A percentile compares a stretch with the other conserved stretches of the same genome.
These are phyloP conservation scores for Aspergillus fructus DNA, from an alignment of 2,329 filamentous ascomycete species.

Conservation along the genomic window DNA sequence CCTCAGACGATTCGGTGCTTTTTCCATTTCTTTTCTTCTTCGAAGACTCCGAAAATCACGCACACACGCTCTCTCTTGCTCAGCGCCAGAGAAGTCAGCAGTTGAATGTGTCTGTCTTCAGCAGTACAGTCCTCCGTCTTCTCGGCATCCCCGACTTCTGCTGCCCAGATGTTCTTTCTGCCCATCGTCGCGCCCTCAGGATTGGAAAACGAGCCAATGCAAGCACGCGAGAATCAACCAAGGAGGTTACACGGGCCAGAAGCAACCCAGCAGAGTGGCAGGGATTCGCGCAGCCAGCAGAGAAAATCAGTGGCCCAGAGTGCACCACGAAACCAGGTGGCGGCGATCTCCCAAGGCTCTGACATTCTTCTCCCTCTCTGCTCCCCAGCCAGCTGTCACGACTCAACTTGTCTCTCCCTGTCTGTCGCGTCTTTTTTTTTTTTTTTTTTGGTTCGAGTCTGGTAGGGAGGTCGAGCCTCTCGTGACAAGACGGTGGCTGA, in stretches of 20 bases:
- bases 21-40: constrained; percentile 1
- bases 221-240: constrained; percentile 22
- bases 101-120: no score
- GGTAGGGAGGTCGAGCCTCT: neutral
- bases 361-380: neutral
- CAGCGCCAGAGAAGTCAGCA: neutral
- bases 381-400: constrained; percentile 1
- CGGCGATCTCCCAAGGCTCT: constrained; percentile 9
- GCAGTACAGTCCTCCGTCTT: neutral
- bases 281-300: constrained; percentile 22
- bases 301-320: constrained; percentile 22
- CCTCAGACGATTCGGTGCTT: neutral
- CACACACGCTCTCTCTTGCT: neutral
- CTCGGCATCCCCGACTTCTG: neutral
- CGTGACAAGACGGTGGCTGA: neutral
- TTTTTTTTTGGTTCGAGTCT: neutral
- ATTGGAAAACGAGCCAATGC: constrained; percentile 13
- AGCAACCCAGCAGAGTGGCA: constrained; percentile 10
- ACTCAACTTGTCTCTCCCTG: neutral
- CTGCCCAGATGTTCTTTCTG: neutral
- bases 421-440: no score
- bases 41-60: neutral
- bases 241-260: constrained; percentile 20
- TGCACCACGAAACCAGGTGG: constrained; percentile 23
- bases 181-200: neutral